Conservation (phyloP, 306 rosid genomes). For the Medicago lupulina region DNA sequence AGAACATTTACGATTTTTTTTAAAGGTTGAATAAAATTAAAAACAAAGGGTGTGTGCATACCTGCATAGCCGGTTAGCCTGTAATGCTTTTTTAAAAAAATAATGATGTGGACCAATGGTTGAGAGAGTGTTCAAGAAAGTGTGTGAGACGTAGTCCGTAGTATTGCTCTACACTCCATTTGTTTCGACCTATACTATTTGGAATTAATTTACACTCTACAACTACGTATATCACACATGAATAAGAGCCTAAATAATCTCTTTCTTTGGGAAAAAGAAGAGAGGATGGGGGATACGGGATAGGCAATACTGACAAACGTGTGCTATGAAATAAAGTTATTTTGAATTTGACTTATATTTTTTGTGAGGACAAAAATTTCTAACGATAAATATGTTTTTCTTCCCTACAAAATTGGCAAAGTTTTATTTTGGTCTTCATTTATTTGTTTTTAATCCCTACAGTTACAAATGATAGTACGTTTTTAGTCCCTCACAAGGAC, state of each 20-base stretch:
- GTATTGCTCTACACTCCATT: neutral
- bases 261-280: neutral
- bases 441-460: neutral
- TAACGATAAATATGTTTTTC: neutral
- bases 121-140: neutral
- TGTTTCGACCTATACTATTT: conserved; percentile 33
- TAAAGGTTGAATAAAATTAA: too few species aligned
- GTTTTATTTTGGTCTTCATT: neutral
- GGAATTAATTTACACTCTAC: conserved; percentile 28
- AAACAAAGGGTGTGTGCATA: too few species aligned
- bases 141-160: neutral
- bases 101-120: neutral
- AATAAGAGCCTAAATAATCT: neutral
- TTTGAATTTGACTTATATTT: conserved; percentile 15
- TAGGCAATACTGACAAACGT: neutral
- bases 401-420: neutral
- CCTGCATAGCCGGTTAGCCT: neutral
- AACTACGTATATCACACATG: neutral
- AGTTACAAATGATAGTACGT: neutral
- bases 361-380: neutral
- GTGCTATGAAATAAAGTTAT: neutral
- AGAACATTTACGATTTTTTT: neutral
- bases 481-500: neutral
- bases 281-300: neutral
- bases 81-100: neutral